These are phyloP conservation scores for Helicocarpus griseus DNA, from an alignment of 2,329 filamentous ascomycete genomes.

Conservation along the genomic window DNA sequence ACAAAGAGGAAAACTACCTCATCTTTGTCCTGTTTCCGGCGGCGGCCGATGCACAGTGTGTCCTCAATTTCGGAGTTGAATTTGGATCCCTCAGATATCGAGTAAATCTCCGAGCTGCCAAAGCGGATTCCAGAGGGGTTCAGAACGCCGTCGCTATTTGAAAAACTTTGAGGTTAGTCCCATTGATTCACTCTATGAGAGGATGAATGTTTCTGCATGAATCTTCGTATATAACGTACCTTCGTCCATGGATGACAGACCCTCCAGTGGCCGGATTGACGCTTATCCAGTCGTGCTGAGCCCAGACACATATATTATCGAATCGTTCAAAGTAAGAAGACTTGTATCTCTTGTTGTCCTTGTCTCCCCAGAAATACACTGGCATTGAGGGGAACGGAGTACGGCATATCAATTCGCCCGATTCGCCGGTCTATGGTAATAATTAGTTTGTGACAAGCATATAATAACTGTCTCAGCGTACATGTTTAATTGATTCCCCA, in stretches of 20 bases:
- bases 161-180: not conserved
- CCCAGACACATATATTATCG: conserved; percentile 30
- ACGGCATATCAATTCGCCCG: conserved; percentile 38
- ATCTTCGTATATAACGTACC: conserved; percentile 15
- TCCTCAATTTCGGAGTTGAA: conserved; percentile 29
- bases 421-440: conserved; percentile 19
- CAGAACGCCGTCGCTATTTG: conserved; percentile 35
- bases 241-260: conserved; percentile 35
- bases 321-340: conserved; percentile 39
- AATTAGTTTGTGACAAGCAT: not conserved
- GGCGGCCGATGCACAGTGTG: conserved; percentile 31
- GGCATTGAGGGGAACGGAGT: conserved; percentile 40
- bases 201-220: not conserved
- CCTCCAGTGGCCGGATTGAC: conserved; percentile 34
- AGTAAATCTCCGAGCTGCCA: conserved; percentile 39
- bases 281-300: conserved; percentile 39
- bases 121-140: conserved; percentile 42
- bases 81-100: conserved; percentile 34
- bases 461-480: not conserved
- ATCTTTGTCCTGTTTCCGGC: conserved; percentile 26
- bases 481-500: conserved; percentile 24
- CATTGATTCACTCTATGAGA: not conserved
- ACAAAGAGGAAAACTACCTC: conserved; percentile 34
- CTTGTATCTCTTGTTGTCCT: conserved; percentile 31
- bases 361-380: conserved; percentile 37